These are phyloP conservation scores for Tylopilus sp. DNA, from an alignment of 768 basidiomycete species.

Conservation along the genomic window DNA sequence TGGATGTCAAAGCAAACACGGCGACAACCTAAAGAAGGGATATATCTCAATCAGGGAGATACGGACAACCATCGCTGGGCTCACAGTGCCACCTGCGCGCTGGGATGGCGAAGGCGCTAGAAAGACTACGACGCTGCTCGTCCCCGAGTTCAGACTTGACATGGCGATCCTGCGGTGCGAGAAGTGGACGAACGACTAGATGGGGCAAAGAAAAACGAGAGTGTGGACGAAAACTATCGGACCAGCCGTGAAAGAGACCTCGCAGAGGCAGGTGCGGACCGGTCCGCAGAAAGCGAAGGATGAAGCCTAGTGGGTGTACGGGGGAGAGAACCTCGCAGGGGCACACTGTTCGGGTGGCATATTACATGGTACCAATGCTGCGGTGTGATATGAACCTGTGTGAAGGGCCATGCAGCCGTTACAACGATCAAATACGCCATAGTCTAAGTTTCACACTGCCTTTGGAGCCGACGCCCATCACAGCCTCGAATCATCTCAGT, in stretches of 20 bases:
- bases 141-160: slow-evolving; percentile 2
- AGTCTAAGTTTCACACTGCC: too few species aligned
- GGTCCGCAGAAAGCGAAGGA: slow-evolving; percentile 31
- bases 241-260: slow-evolving; percentile 27
- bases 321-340: slow-evolving; percentile 9
- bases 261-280: slow-evolving; percentile 33
- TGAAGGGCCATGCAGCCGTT: background rate
- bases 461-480: background rate
- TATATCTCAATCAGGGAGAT: background rate
- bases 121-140: background rate
- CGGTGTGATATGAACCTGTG: slow-evolving; percentile 14
- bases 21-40: slow-evolving; percentile 37
- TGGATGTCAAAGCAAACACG: slow-evolving; percentile 51
- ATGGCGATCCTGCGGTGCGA: background rate
- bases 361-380: background rate
- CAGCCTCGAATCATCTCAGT: background rate
- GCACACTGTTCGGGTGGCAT: background rate
- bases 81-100: slow-evolving; percentile 18
- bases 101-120: slow-evolving; percentile 13
- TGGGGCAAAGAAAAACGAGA: slow-evolving; percentile 7
- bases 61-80: slow-evolving; percentile 1
- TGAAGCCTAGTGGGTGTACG: slow-evolving; percentile 11
- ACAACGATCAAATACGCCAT: slow-evolving; percentile 24
- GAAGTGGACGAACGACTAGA: background rate
- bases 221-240: slow-evolving; percentile 9